These are phyloP conservation scores for Thielaviopsis musarum DNA, from an alignment of 2,329 filamentous ascomycete genomes.

Conservation along the genomic window DNA sequence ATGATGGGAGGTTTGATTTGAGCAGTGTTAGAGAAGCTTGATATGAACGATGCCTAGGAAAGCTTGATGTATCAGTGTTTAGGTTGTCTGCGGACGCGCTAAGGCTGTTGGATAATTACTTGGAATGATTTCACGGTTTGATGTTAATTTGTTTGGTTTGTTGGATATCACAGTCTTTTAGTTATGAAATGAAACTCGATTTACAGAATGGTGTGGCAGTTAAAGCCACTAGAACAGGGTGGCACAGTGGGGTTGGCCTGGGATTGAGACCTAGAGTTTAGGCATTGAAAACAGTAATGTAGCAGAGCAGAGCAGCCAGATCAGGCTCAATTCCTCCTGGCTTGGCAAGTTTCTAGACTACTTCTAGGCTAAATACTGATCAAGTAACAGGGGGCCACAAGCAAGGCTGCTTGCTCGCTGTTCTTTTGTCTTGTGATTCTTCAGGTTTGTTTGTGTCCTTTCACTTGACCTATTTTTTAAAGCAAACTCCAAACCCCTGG, in stretches of 20 bases:
- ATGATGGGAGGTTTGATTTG: background rate
- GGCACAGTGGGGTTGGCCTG: background rate
- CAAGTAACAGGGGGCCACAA: too few species aligned
- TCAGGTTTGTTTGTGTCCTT: background rate
- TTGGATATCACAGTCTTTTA: too few species aligned
- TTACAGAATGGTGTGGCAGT: too few species aligned
- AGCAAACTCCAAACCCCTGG: background rate
- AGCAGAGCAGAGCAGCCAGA: too few species aligned
- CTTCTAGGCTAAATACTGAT: background rate
- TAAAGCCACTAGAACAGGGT: background rate
- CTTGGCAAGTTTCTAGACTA: background rate
- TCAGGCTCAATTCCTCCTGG: background rate
- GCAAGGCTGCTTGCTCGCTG: background rate
- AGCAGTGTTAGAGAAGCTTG: background rate
- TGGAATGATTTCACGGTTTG: too few species aligned
- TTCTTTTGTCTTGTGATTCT: background rate
- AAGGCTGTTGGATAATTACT: too few species aligned
- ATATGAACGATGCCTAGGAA: background rate
- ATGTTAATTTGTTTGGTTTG: too few species aligned
- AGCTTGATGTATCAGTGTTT: too few species aligned
- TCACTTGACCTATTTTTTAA: background rate
- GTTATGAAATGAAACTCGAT: too few species aligned
- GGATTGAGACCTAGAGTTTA: background rate
- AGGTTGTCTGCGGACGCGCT: too few species aligned
- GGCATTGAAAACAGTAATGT: too few species aligned